phyloP scores from a whole-genome alignment of 1,284 basidiomycete species.

The Kwoniella shivajii region DNA sequence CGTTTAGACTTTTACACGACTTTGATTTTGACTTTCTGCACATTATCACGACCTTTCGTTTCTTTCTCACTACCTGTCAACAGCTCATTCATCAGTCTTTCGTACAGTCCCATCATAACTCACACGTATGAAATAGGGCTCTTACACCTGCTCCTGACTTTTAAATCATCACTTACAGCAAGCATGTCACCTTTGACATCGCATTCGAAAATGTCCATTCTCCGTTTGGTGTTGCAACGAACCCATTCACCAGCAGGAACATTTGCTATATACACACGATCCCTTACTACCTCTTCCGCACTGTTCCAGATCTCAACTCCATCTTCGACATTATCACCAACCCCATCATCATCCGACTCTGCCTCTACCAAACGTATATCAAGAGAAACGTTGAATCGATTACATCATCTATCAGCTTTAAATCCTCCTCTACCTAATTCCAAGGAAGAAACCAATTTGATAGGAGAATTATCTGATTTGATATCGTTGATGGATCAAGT shows the following conservation, averaged over 20 bases:
- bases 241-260: neutral
- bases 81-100: too few species aligned
- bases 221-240: neutral
- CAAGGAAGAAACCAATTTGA: conserved; percentile 29
- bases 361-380: conserved; percentile 6
- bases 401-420: conserved; percentile 37
- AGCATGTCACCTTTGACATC: neutral
- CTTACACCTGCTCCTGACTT: too few species aligned
- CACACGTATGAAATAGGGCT: too few species aligned
- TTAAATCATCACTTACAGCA: too few species aligned
- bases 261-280: neutral
- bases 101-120: too few species aligned
- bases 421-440: conserved; percentile 30
- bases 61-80: too few species aligned
- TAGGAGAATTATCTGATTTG: conserved; percentile 28
- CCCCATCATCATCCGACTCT: neutral
- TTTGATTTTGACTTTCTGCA: too few species aligned
- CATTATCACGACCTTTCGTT: too few species aligned
- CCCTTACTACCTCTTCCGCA: neutral
- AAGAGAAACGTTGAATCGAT: conserved; percentile 16
- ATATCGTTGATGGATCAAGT: conserved; percentile 39
- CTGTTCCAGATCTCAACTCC: neutral
- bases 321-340: neutral
- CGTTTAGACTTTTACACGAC: too few species aligned
- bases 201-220: neutral